Conservation (phyloP, 192 early-diverging fungal species). For the Phlyctochytrium bullatum region DNA sequence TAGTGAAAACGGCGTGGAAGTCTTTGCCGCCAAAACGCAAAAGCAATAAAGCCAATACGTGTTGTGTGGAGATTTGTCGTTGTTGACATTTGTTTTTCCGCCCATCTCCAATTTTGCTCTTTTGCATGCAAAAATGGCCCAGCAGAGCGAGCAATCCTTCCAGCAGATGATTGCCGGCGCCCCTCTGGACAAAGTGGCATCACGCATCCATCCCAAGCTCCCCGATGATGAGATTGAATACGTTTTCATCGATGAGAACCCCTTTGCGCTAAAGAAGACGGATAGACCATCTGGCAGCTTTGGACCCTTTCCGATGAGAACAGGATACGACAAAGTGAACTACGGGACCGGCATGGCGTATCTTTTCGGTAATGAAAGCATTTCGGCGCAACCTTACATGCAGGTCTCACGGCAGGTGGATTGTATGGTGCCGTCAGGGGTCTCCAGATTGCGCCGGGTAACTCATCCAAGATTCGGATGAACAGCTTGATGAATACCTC, state of each 20-base stretch:
- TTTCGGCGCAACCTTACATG: background rate
- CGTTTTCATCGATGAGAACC: constrained; percentile 52
- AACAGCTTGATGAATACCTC: constrained; percentile 53
- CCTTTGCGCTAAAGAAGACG: constrained; percentile 31
- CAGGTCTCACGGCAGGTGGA: constrained; percentile 39
- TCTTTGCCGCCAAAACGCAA: no score
- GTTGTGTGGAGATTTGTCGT: no score
- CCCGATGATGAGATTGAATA: constrained; percentile 41
- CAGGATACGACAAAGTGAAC: constrained; percentile 47
- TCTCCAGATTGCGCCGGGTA: constrained; percentile 43
- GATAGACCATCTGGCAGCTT: constrained; percentile 41
- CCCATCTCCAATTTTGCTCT: no score
- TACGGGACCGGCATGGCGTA: constrained; percentile 57
- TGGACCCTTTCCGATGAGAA: constrained; percentile 59
- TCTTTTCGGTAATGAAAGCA: constrained; percentile 40
- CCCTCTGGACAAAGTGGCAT: background rate
- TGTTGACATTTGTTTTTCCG: no score
- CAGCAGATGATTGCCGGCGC: constrained; percentile 8
- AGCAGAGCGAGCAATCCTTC: constrained; percentile 7
- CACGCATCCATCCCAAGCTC: constrained; percentile 24
- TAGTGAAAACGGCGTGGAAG: no score
- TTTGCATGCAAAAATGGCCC: background rate
- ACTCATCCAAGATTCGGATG: constrained; percentile 45
- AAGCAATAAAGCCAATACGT: no score
- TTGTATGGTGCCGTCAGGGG: constrained; percentile 49